phyloP scores from a whole-genome alignment of 1,139 yeast genomes.

The Saccharomyces uvarum region DNA sequence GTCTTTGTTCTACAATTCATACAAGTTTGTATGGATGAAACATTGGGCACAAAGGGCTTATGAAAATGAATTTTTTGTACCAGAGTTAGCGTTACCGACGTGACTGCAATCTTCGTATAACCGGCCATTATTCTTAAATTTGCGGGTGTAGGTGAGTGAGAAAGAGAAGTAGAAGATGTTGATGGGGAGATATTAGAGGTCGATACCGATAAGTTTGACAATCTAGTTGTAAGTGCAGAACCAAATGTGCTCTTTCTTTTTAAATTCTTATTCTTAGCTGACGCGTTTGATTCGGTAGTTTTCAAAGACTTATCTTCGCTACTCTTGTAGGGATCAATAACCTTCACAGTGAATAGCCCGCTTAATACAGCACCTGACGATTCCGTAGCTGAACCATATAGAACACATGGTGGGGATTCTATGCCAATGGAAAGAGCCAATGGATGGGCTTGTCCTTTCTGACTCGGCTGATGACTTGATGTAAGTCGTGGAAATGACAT shows the following conservation, averaged over 20 bases:
- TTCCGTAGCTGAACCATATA: conserved; percentile 72
- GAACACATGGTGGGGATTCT: conserved; percentile 85
- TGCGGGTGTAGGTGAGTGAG: conserved; percentile 9
- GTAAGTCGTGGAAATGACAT: neutral
- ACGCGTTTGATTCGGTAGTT: neutral
- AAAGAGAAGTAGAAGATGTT: conserved; percentile 8
- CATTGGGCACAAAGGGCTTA: conserved; percentile 55
- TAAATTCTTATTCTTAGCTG: conserved; percentile 2
- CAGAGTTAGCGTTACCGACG: conserved; percentile 54
- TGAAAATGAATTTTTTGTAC: conserved; percentile 61
- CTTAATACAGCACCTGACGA: conserved; percentile 81
- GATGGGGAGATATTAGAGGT: conserved; percentile 1
- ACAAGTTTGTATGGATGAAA: conserved; percentile 42
- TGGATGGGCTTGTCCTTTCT: conserved; percentile 23
- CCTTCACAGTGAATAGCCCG: conserved; percentile 47
- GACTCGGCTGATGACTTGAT: neutral
- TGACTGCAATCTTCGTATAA: conserved; percentile 36
- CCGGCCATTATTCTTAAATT: conserved; percentile 18
- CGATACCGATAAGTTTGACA: conserved; percentile 15
- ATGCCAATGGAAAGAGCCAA: conserved; percentile 52
- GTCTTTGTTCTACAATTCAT: conserved; percentile 46
- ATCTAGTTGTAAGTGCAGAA: conserved; percentile 10
- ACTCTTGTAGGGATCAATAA: conserved; percentile 18
- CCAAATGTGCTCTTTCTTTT: conserved; percentile 14
- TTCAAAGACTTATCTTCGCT: neutral